phyloP scores from a whole-genome alignment of 2,329 filamentous ascomycete species.

The Penicillium crustosum region DNA sequence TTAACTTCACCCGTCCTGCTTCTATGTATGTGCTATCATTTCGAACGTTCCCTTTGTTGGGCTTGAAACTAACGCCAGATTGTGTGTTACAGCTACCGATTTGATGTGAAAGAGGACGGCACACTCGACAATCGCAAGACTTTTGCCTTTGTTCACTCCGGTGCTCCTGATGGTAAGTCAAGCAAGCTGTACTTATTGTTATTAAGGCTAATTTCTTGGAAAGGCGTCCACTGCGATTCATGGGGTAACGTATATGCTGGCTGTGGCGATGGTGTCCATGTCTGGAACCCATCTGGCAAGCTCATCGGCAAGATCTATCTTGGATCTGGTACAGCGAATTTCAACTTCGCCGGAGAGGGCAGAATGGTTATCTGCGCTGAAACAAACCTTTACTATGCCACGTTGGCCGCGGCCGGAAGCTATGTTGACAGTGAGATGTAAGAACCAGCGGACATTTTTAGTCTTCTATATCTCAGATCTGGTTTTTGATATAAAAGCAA shows the following conservation, averaged over 20 bases:
- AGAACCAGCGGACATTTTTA: background rate
- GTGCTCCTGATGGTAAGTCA: slow-evolving; percentile 15
- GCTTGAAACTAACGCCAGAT: background rate
- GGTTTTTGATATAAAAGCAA: background rate
- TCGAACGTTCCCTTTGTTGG: background rate
- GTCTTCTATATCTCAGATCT: background rate
- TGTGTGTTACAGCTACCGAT: slow-evolving; percentile 10
- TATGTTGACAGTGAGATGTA: slow-evolving; percentile 20
- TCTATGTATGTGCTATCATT: slow-evolving; percentile 13
- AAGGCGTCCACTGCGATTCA: slow-evolving; percentile 50
- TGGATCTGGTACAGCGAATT: slow-evolving; percentile 43
- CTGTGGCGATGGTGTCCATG: slow-evolving; percentile 55
- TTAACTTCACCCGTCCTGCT: slow-evolving; percentile 16
- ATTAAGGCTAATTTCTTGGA: background rate
- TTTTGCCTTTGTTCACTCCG: slow-evolving; percentile 13
- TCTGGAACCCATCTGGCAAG: slow-evolving; percentile 52
- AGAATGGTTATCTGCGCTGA: slow-evolving; percentile 23
- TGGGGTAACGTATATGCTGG: slow-evolving; percentile 58
- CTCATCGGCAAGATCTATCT: slow-evolving; percentile 57
- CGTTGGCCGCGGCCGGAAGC: slow-evolving; percentile 18
- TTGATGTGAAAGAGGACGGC: slow-evolving; percentile 14
- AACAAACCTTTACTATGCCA: slow-evolving; percentile 21
- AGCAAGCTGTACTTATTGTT: background rate
- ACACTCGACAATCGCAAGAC: slow-evolving; percentile 23
- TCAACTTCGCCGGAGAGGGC: slow-evolving; percentile 46